Evolutionary conservation across 2,329 filamentous ascomycete species (phyloP).

Genomic region (Cryphonectria parasitica): DNA sequence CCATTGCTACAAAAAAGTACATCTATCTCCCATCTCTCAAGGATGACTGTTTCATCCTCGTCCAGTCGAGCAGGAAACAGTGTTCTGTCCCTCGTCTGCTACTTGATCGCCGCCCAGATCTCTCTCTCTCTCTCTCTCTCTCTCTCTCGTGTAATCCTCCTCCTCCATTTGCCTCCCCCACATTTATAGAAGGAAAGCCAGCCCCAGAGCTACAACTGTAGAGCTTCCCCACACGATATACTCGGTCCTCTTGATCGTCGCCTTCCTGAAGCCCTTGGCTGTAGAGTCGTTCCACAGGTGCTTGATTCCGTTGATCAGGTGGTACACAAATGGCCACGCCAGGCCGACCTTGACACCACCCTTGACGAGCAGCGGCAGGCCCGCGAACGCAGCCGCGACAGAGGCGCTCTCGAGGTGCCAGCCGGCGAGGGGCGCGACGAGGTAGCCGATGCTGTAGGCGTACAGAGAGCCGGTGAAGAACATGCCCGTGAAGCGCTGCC

Average conservation of each 20-base stretch:
- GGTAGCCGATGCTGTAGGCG: conserved; percentile 79
- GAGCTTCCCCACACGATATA: conserved; percentile 53
- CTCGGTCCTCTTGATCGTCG: conserved; percentile 50
- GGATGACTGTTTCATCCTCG: not conserved
- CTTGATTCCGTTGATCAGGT: conserved; percentile 59
- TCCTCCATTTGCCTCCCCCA: not conserved
- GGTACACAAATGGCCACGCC: conserved; percentile 64
- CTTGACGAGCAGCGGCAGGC: conserved; percentile 63
- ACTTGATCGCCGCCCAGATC: not conserved
- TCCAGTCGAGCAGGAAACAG: not conserved
- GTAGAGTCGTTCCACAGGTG: conserved; percentile 57
- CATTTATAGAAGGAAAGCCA: conserved; percentile 54
- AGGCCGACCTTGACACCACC: conserved; percentile 58
- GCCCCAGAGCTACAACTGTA: conserved; percentile 48
- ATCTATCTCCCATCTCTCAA: not conserved
- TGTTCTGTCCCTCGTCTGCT: not conserved
- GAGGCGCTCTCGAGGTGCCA: conserved; percentile 63
- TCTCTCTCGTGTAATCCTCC: not conserved
- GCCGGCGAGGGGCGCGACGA: conserved; percentile 74
- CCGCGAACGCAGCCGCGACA: conserved; percentile 63
- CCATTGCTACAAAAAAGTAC: not conserved
- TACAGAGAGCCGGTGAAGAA: conserved; percentile 76
- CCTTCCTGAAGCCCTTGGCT: conserved; percentile 54
- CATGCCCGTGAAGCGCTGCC: conserved; percentile 84
- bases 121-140: too few relatives aligned